Conservation (phyloP, 177 flowering plant genomes). For the Vitis hybrid region DNA sequence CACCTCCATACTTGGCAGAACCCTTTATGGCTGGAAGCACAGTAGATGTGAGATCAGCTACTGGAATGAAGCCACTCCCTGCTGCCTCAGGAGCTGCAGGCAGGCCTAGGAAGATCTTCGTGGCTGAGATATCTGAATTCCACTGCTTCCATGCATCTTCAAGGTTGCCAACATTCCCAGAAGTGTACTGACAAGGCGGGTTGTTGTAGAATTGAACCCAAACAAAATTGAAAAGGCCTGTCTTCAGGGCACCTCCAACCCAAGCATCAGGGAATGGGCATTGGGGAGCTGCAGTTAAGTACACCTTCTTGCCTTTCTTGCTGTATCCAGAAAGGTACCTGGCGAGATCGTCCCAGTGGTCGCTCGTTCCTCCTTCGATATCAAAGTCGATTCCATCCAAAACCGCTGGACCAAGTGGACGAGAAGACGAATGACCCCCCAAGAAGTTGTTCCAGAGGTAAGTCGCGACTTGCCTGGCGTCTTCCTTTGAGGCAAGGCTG, state of each 20-base stretch:
- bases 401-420: no score
- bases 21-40: neutral
- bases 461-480: neutral
- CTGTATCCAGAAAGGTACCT: neutral
- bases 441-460: no score
- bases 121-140: slow-evolving; percentile 9
- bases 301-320: no score
- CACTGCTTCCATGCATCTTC: slow-evolving; percentile 26
- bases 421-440: no score
- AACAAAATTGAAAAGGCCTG: neutral
- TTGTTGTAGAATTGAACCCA: neutral
- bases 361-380: neutral
- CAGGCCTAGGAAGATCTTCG: neutral
- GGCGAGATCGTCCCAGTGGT: neutral
- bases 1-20: no score
- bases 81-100: neutral
- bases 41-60: neutral
- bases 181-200: neutral
- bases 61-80: neutral
- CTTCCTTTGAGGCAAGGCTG: neutral
- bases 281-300: no score
- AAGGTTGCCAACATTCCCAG: neutral
- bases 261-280: no score
- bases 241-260: neutral
- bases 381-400: neutral